These are phyloP conservation scores for Russula sp. DNA, from an alignment of 768 basidiomycete genomes.

Conservation along the genomic window DNA sequence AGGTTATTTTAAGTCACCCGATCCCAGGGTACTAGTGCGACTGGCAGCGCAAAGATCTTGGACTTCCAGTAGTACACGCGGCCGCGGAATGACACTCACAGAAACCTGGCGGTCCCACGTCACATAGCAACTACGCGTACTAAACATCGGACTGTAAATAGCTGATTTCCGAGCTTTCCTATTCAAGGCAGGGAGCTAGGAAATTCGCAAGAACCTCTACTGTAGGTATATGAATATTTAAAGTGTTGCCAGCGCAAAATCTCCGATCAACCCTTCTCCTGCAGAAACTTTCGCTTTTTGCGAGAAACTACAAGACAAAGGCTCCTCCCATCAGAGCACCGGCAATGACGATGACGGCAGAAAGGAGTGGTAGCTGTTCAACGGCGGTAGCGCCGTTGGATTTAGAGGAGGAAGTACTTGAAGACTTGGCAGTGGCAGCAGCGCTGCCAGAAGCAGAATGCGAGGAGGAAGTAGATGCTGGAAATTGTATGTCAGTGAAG, in stretches of 20 bases:
- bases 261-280: background rate
- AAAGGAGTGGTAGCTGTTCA: constrained; percentile 14
- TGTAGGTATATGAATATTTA: background rate
- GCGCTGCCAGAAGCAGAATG: background rate
- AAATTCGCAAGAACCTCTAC: background rate
- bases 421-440: background rate
- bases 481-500: background rate
- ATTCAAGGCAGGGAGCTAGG: background rate
- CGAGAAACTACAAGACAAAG: constrained; percentile 3
- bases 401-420: background rate
- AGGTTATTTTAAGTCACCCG: no score
- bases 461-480: background rate
- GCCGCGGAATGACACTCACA: background rate
- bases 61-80: background rate
- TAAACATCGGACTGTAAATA: background rate
- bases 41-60: no score
- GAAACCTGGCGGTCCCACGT: background rate
- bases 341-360: background rate
- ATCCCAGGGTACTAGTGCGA: no score
- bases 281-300: background rate
- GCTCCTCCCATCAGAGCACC: constrained; percentile 7
- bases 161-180: background rate
- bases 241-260: background rate
- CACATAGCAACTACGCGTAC: background rate
- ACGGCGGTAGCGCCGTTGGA: background rate